Base-by-base conservation (phyloP, 441 rosid species). In the Corymbia calophylla region DNA sequence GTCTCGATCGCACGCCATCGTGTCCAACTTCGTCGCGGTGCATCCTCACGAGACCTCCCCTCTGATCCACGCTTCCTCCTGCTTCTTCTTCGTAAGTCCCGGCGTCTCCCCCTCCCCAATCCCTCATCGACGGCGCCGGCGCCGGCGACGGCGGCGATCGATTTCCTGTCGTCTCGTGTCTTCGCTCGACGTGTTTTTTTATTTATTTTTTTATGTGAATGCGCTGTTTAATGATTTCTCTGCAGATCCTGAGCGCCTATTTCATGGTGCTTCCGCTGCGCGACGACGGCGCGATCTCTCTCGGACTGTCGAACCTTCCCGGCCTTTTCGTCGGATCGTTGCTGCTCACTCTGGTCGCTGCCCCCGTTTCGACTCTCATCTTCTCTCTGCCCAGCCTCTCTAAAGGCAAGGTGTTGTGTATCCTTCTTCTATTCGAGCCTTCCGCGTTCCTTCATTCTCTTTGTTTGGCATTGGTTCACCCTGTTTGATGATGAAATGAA, bases 251-350 rank as follows among this genome's bases (percentile, higher is more conserved):
- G 93, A 94, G 98, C 86, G 99, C 99, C 27, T 97, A 97, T 85
- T 97, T 97, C 88, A 96, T 97, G 88, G 96, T 97, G 91, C 94
- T 97, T 48, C 98, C 99, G 8, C 94, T 97, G 90, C 96, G 98
- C 39, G 99, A 97, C 47, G 99, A 97, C 84, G 98, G 98, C 7
- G 98, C 99, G 8, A 96, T 97, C 91, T 96, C 98, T 1, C 93
- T 97, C 1, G 99, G 98, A 2, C 92, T 97, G 85, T 97, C 98
- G 47, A 96, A 95, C 88, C 95, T 97, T 39, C 98, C 99, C 0
- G 92, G 94, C 44, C 94, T 97, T 10, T 97, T 97, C 89, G 86
- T 95, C 16, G 99, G 99, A 81, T 97, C 99, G 5, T 89, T 97
- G 87, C 88, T 92, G 56, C 96, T 97, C 54, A 97, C 99, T 82